These are phyloP conservation scores for Psilocybe cyanescens DNA, from an alignment of 768 basidiomycete genomes.

Conservation along the genomic window DNA sequence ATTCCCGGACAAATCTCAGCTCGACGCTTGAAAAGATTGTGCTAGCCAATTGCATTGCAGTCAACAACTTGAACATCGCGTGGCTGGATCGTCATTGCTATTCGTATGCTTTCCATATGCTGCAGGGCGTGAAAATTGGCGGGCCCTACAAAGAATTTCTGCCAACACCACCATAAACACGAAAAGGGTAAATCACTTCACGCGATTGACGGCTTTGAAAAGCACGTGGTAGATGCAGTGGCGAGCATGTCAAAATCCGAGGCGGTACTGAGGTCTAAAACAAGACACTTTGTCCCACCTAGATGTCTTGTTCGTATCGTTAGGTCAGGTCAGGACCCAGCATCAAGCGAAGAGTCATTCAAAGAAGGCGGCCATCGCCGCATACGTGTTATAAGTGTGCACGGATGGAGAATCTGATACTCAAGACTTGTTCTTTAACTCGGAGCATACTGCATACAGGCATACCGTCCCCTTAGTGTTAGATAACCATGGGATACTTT, in stretches of 20 bases:
- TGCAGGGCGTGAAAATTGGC: background rate
- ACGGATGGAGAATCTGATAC: constrained; percentile 23
- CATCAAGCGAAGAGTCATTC: constrained; percentile 14
- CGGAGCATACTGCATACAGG: constrained; percentile 9
- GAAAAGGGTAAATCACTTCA: constrained; percentile 38
- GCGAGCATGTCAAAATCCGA: constrained; percentile 12
- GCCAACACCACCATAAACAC: constrained; percentile 16
- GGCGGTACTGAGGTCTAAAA: constrained; percentile 20
- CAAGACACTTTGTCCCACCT: constrained; percentile 30
- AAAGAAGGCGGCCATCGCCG: constrained; percentile 17
- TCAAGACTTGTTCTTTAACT: constrained; percentile 13
- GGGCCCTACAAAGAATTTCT: constrained; percentile 2
- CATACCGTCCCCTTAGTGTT: constrained; percentile 13
- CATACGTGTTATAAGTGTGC: constrained; percentile 19
- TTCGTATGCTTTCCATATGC: background rate
- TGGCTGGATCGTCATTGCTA: background rate
- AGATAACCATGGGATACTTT: constrained; percentile 35
- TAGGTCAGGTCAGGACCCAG: constrained; percentile 8
- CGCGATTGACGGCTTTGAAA: constrained; percentile 39
- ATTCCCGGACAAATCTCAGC: background rate
- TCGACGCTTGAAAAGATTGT: background rate
- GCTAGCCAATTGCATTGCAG: background rate
- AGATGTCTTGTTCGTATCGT: constrained; percentile 6
- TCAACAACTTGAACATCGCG: background rate
- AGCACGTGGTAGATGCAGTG: constrained; percentile 30